A percentile compares a stretch with the other conserved stretches of the same genome.
Conservation (phyloP, 106 monocot genomes). For the Narthecium ossifragum region DNA sequence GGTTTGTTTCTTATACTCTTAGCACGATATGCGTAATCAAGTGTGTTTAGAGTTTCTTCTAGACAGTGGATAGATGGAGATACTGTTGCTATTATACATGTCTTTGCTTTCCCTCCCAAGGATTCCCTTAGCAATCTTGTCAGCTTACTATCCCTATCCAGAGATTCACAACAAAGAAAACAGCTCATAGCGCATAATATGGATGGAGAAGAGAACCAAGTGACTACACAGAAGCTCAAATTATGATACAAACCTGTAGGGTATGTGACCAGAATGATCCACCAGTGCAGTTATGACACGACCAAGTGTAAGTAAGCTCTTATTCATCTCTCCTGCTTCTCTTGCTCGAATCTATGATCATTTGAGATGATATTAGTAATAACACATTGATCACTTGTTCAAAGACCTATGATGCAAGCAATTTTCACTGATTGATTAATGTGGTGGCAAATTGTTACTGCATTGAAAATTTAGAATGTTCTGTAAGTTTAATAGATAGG, state of each 20-base stretch:
- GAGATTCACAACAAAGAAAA: background rate
- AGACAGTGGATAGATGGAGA: constrained; percentile 58
- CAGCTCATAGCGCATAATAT: too few species aligned
- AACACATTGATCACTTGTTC: too few species aligned
- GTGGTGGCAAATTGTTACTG: too few species aligned
- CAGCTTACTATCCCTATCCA: constrained; percentile 69
- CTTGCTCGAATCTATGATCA: constrained; percentile 59
- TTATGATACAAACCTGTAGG: constrained; percentile 44
- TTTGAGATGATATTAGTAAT: too few species aligned
- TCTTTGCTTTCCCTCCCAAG: constrained; percentile 79
- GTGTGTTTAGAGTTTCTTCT: constrained; percentile 72
- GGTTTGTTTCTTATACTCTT: constrained; percentile 80
- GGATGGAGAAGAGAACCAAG: too few species aligned
- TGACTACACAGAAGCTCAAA: too few species aligned
- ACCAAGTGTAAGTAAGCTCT: constrained; percentile 77
- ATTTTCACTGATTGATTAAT: too few species aligned
- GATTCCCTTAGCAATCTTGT: constrained; percentile 78
- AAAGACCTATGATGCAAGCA: too few species aligned
- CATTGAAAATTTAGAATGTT: too few species aligned
- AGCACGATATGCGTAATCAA: constrained; percentile 75
- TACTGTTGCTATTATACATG: constrained; percentile 75
- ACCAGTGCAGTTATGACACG: constrained; percentile 77
- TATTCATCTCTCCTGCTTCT: constrained; percentile 77
- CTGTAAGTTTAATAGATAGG: too few species aligned
- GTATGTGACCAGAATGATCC: constrained; percentile 68